Conservation (phyloP, 2,329 filamentous ascomycete species). For the Emmonsiellopsis sp. region DNA sequence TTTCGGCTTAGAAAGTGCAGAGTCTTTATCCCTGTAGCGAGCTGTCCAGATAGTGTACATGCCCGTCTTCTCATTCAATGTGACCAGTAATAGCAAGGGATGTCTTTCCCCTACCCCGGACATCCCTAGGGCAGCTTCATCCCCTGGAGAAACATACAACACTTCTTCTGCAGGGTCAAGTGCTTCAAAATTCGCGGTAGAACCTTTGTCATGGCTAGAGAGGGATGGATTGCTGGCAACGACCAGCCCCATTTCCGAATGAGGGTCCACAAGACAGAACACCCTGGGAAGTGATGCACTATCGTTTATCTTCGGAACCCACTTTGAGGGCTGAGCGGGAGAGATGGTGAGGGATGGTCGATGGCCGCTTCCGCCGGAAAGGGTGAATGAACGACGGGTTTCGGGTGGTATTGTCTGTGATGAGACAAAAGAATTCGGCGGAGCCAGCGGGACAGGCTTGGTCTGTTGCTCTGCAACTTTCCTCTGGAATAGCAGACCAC, state of each 20-base stretch:
- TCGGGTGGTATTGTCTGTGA: conserved; percentile 46
- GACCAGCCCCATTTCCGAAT: conserved; percentile 77
- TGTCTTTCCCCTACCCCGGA: neutral
- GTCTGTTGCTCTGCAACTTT: conserved; percentile 45
- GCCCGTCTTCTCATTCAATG: conserved; percentile 65
- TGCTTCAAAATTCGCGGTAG: conserved; percentile 41
- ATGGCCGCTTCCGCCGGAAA: conserved; percentile 25
- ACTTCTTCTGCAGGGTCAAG: conserved; percentile 74
- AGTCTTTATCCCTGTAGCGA: conserved; percentile 63
- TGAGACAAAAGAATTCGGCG: conserved; percentile 75
- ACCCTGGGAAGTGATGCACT: conserved; percentile 51
- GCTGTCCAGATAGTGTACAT: conserved; percentile 80
- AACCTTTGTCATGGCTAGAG: conserved; percentile 19
- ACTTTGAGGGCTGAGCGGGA: conserved; percentile 47
- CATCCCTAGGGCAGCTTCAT: conserved; percentile 31
- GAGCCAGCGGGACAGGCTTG: conserved; percentile 42
- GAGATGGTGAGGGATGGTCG: conserved; percentile 42
- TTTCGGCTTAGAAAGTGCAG: conserved; percentile 32
- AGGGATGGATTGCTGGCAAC: conserved; percentile 46
- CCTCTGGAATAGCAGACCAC: conserved; percentile 78
- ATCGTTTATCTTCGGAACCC: conserved; percentile 50
- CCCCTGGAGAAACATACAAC: conserved; percentile 65
- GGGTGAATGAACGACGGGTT: conserved; percentile 25
- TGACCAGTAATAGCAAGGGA: conserved; percentile 64
- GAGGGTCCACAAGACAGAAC: conserved; percentile 75